These are phyloP conservation scores for Cucurbita argyrosperma DNA, from an alignment of 306 rosid genomes.

Conservation along the genomic window DNA sequence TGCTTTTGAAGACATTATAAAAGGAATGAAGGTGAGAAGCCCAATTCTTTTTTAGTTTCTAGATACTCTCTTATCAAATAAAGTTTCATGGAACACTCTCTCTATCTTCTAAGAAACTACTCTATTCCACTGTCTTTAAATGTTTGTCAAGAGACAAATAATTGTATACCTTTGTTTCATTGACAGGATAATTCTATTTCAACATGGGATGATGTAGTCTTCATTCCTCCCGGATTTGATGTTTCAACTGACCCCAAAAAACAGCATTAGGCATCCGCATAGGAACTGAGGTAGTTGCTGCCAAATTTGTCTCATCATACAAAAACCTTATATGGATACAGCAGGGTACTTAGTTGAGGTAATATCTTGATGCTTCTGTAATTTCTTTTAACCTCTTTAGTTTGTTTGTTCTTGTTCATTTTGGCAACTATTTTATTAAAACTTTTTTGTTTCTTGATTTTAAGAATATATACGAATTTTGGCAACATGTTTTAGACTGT, in stretches of 20 bases:
- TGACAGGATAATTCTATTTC: constrained; percentile 56
- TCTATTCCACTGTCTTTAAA: background rate
- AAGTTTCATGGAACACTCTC: background rate
- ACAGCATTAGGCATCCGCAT: background rate
- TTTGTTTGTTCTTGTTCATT: background rate
- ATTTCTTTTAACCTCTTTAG: background rate
- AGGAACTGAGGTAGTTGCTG: background rate
- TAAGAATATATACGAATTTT: too few species aligned
- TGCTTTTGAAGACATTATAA: constrained; percentile 75
- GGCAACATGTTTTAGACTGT: background rate
- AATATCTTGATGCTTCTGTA: background rate
- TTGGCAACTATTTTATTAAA: background rate
- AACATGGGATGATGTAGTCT: constrained; percentile 60
- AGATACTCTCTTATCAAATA: background rate
- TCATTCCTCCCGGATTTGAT: constrained; percentile 88
- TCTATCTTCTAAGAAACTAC: background rate
- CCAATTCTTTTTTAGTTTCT: background rate
- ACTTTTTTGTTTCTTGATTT: background rate
- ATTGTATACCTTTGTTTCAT: background rate
- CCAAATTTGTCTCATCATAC: background rate
- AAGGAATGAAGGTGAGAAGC: constrained; percentile 71
- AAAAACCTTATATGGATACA: background rate
- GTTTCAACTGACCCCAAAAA: constrained; percentile 44
- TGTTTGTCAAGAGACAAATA: background rate
- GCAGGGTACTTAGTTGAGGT: background rate